phyloP scores from a whole-genome alignment of 805 yeast species.

The Kluyveromyces siamensis region DNA sequence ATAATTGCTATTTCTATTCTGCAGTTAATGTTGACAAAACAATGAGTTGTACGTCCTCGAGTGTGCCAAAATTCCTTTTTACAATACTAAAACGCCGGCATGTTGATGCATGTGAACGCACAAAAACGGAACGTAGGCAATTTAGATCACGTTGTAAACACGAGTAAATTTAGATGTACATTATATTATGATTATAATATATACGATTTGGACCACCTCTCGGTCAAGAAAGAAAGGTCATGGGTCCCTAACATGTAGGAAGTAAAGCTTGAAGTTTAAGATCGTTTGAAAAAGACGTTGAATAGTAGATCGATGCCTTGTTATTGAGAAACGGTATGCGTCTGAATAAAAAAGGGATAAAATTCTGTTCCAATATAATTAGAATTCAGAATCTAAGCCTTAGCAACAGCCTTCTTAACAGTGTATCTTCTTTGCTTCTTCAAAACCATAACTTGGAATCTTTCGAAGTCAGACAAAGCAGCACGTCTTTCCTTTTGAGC shows the following conservation, averaged over 20 bases:
- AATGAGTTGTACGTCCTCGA: too few species aligned
- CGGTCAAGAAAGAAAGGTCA: neutral
- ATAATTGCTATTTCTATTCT: too few species aligned
- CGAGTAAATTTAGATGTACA: conserved; percentile 9
- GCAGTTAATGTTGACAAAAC: too few species aligned
- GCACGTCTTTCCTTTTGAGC: conserved; percentile 93
- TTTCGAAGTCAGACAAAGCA: conserved; percentile 91
- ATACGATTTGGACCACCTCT: conserved; percentile 1
- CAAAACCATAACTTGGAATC: conserved; percentile 97
- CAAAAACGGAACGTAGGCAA: neutral
- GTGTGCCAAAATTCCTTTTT: too few species aligned
- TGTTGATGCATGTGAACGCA: neutral
- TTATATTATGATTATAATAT: conserved; percentile 9
- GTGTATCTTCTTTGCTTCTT: conserved; percentile 96
- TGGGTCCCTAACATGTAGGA: neutral
- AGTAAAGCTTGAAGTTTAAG: neutral
- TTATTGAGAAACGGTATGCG: neutral
- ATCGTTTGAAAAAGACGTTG: conserved; percentile 1
- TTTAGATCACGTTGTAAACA: neutral
- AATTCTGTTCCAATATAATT: neutral
- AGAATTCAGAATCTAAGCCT: conserved; percentile 52
- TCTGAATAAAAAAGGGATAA: neutral
- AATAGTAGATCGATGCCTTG: neutral
- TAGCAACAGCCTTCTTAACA: conserved; percentile 93
- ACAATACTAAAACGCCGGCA: too few species aligned